Conservation (phyloP, 2,329 filamentous ascomycete genomes). For the Alternaria sp. region DNA sequence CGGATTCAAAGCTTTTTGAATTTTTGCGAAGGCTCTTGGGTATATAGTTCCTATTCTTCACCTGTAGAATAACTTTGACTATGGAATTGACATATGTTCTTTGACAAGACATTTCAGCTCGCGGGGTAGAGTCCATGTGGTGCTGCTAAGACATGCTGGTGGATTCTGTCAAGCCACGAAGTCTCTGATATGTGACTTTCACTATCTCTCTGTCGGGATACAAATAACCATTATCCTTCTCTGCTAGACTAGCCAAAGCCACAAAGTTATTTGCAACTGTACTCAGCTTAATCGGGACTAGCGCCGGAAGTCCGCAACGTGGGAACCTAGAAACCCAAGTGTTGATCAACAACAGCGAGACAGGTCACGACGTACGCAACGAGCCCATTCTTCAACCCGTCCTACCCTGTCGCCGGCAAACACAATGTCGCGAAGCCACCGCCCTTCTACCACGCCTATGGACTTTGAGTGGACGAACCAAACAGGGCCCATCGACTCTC, state of each 20-base stretch:
- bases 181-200: background rate
- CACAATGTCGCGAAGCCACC: conserved; percentile 42
- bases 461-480: conserved; percentile 63
- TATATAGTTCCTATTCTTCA: background rate
- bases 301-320: conserved; percentile 28
- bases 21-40: background rate
- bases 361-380: conserved; percentile 16
- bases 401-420: background rate
- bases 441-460: conserved; percentile 59
- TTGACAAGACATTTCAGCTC: background rate
- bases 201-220: background rate
- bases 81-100: background rate
- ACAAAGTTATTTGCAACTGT: conserved; percentile 2
- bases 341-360: conserved; percentile 27
- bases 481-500: conserved; percentile 56
- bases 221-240: background rate
- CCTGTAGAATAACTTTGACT: background rate
- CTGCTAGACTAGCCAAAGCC: background rate
- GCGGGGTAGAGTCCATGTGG: background rate
- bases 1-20: background rate
- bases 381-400: background rate
- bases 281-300: conserved; percentile 14
- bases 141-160: background rate
- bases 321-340: conserved; percentile 16
- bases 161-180: background rate